Base-by-base conservation (phyloP, 2,329 filamentous ascomycete species). In the Fonsecaea pedrosoi region DNA sequence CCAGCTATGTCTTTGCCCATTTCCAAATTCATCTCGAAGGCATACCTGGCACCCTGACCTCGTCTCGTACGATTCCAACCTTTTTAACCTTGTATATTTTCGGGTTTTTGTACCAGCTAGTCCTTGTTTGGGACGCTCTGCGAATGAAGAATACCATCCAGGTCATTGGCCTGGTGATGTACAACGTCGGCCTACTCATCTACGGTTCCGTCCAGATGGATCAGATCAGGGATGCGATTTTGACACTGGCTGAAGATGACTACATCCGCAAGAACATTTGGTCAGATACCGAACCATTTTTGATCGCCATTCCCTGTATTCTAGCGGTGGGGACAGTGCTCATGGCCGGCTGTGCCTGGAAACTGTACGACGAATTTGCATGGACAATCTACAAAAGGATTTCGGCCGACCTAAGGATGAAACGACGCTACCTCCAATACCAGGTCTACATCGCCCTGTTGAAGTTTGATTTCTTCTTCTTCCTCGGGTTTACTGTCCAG, bases 381-480 rank as follows among this genome's bases (percentile, higher is more conserved):
- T 99, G 95, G 95, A 95, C 95, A 65, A 99, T 99, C 75, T 93
- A 99, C 81, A 99, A 99, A 84, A 94, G 96, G 79, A 99, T 99
- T 77, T 96, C 94, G 76, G 95, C 95, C 60, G 95, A 99, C 82
- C 87, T 97, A 77, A 89, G 93, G 74, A 92, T 99, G 90, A 98
- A 97, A 86, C 90, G 94, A 81, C 89, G 95, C 71, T 99, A 96
- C 82, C 86, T 99, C 67, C 92, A 94, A 69, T 99, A 96, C 78
- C 95, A 99, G 89, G 94, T 99, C 78, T 99, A 97, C 80, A 97
- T 99, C 75, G 92, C 95, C 42, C 86, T 99, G 10, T 86, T 99
- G 71, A 99, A 99, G 80, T 99, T 99, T 78, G 95, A 99, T 81
- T 98, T 99, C 81, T 99, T 99, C 88, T 98, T 99, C 84, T 99